phyloP scores from a whole-genome alignment of 106 monocot genomes.

The Xerophyta viscosa region DNA sequence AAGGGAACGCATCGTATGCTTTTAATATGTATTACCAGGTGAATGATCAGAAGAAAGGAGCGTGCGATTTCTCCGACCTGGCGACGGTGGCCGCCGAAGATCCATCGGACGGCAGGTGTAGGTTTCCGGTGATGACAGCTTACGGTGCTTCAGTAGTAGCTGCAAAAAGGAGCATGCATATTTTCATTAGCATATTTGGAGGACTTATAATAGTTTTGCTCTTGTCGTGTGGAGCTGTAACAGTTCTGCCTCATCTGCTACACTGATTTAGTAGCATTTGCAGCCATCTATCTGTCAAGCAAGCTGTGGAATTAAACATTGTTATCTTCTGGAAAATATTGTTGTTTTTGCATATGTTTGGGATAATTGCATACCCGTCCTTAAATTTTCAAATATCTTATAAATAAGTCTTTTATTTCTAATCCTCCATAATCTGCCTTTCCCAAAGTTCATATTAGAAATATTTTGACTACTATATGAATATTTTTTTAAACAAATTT shows the following conservation, averaged over 20 bases:
- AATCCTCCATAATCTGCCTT: no score
- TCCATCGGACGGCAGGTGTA: slow-evolving; percentile 18
- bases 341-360: not conserved
- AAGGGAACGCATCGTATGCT: no score
- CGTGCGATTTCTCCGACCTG: not conserved
- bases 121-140: slow-evolving; percentile 37
- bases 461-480: no score
- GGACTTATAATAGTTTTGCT: not conserved
- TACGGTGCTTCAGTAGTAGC: not conserved
- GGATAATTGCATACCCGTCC: no score
- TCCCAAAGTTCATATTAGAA: no score
- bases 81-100: not conserved
- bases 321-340: not conserved
- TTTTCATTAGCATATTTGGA: not conserved
- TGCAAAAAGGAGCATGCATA: not conserved
- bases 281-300: not conserved
- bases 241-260: no score
- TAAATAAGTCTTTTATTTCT: no score
- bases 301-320: not conserved
- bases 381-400: no score
- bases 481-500: no score
- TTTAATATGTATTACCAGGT: no score
- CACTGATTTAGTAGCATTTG: not conserved
- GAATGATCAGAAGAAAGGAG: no score
- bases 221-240: not conserved